phyloP scores from a whole-genome alignment of 345 rosid species.

The Boechera divaricarpa region DNA sequence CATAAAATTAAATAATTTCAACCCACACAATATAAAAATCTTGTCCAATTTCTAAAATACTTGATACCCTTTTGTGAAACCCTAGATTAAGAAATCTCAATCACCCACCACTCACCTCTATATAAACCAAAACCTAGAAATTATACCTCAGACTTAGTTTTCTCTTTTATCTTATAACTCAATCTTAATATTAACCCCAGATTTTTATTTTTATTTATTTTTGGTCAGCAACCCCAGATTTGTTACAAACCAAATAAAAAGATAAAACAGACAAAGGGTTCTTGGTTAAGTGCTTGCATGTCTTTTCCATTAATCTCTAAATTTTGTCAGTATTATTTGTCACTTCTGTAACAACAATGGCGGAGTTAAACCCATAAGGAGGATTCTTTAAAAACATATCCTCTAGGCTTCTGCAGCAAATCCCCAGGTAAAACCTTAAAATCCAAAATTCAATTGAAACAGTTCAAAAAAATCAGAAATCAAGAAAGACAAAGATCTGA shows the following conservation, averaged over 20 bases:
- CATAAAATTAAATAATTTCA: background rate
- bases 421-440: constrained; percentile 30
- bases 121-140: constrained; percentile 6
- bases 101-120: constrained; percentile 15
- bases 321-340: constrained; percentile 21
- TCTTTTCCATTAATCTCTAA: constrained; percentile 38
- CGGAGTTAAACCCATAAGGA: constrained; percentile 33
- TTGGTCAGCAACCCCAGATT: constrained; percentile 7
- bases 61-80: background rate
- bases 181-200: constrained; percentile 9
- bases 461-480: constrained; percentile 12
- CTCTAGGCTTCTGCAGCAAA: constrained; percentile 26
- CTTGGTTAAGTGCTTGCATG: constrained; percentile 37
- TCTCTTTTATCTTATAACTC: background rate
- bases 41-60: background rate
- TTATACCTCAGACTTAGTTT: constrained; percentile 5
- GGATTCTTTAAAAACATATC: background rate
- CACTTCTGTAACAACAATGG: constrained; percentile 42
- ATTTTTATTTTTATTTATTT: background rate
- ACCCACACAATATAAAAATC: background rate
- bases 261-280: background rate
- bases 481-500: constrained; percentile 4
- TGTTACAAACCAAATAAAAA: constrained; percentile 8
- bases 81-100: background rate
- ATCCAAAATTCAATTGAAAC: constrained; percentile 21